Conservation (phyloP, 179 eudicot genomes). For the Kewa caespitosa region DNA sequence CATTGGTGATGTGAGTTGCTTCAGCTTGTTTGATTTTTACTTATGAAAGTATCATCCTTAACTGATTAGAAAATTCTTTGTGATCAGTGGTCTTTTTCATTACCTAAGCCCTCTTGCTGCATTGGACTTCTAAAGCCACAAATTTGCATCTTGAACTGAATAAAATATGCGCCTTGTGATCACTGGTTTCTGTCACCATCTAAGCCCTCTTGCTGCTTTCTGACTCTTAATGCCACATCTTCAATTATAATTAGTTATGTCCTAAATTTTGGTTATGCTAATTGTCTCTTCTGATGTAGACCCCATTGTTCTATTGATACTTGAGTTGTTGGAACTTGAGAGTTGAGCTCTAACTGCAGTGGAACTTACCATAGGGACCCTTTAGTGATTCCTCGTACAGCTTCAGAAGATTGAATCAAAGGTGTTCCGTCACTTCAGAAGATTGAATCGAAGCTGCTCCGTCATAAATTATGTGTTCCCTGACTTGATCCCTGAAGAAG, state of each 20-base stretch:
- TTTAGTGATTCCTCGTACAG: neutral
- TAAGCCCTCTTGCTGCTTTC: no score
- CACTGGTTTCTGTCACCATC: no score
- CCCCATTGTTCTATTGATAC: neutral
- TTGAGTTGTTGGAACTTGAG: neutral
- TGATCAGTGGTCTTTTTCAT: neutral
- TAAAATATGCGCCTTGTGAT: no score
- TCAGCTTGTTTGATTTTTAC: constrained; percentile 5
- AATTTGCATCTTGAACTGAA: neutral
- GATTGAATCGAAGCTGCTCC: no score
- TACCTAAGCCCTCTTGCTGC: neutral
- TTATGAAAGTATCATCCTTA: neutral
- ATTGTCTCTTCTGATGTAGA: neutral
- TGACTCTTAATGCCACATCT: no score
- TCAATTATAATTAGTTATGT: no score
- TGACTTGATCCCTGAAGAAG: no score
- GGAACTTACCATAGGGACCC: neutral
- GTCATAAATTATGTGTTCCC: no score
- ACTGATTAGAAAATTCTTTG: neutral
- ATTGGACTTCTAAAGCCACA: constrained; percentile 3
- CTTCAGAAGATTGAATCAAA: neutral
- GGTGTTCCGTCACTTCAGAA: no score
- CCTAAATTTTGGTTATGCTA: neutral
- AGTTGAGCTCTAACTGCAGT: neutral
- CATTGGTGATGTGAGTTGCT: constrained; percentile 60